Base-by-base conservation (phyloP, 2,329 filamentous ascomycete species). In the Calonectria ilicicola region DNA sequence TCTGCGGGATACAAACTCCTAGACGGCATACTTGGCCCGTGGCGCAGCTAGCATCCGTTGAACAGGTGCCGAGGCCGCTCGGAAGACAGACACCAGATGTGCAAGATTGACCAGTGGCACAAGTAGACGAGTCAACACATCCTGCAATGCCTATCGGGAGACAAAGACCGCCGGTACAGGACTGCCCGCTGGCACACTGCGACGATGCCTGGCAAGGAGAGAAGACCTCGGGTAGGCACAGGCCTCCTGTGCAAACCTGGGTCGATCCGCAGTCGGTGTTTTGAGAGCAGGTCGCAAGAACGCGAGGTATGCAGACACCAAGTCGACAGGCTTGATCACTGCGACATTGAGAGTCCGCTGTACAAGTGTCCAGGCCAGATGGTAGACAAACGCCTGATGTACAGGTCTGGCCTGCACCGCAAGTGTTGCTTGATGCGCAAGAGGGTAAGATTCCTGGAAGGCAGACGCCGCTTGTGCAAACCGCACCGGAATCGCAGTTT, bases 291-390 rank as follows among this genome's bases (percentile, higher is more conserved):
- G 21, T 1, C 1, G 64, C 27, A 9, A 71, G 38, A 2, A 32
- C 46, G 15, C 51, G 46, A 15, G 69, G 69, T 19, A 71, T 67
- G 21, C 69, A 71, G 2, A 67, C 10, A 2, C 69, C 69, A 5
- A 71, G 69, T 56, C 69, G 42, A 14, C 69, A 71, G 9, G 46
- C 56, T 44, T 67, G 21, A 23, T 67, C 69, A 15, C 53, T 67
- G 10, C 64, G 64, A 26, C 69, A 71, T 17, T 44, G 38, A 6
- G 53, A 23, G 14, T 71, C 62, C 0, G 53, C 3, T 8, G 19
- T 64, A 38, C 69, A 71, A 2, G 53, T 29, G 17, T 42, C 46
- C 44, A 71, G 47, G 0, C 15, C 46, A 14, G 58, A 49, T 12
- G 69, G 69, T 6, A 71, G 46, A 42, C 69, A 71, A 5, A 71